phyloP scores from a whole-genome alignment of 768 basidiomycete genomes.

The Omphalotus guepiniiformis region DNA sequence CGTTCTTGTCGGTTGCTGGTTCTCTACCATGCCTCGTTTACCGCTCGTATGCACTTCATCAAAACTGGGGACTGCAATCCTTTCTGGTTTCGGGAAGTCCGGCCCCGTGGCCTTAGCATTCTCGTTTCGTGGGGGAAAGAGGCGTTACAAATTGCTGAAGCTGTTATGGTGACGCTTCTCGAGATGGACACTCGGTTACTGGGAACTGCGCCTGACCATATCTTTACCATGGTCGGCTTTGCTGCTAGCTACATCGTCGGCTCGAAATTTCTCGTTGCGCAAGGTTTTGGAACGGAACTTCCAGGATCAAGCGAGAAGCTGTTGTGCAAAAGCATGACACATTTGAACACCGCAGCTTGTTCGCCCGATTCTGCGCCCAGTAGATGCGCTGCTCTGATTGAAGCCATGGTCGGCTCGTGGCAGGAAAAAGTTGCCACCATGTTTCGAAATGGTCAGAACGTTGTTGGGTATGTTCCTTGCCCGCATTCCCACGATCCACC shows the following conservation, averaged over 20 bases:
- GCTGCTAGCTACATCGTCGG: constrained; percentile 26
- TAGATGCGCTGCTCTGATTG: neutral
- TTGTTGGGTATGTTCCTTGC: too few species aligned
- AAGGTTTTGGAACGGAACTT: neutral
- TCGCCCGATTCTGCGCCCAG: constrained; percentile 1
- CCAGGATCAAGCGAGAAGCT: constrained; percentile 7
- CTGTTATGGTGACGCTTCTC: constrained; percentile 27
- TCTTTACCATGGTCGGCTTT: constrained; percentile 36
- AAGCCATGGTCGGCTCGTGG: constrained; percentile 1
- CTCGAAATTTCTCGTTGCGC: neutral
- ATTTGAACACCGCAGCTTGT: neutral
- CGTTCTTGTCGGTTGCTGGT: constrained; percentile 7
- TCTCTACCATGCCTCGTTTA: constrained; percentile 2
- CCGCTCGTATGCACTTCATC: neutral
- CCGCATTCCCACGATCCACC: too few species aligned
- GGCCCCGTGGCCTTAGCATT: constrained; percentile 31
- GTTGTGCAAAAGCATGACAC: neutral
- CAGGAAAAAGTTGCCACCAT: neutral
- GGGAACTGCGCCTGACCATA: constrained; percentile 33
- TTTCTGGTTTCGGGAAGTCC: constrained; percentile 14
- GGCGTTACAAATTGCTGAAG: constrained; percentile 29
- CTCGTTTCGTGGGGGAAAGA: constrained; percentile 36
- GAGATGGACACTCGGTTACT: constrained; percentile 27
- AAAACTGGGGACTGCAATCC: neutral
- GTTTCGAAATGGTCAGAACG: neutral